A percentile compares a stretch with the other conserved stretches of the same genome.
Conservation (phyloP, 2,329 filamentous ascomycete species). For the Tolypocladium tundrense region DNA sequence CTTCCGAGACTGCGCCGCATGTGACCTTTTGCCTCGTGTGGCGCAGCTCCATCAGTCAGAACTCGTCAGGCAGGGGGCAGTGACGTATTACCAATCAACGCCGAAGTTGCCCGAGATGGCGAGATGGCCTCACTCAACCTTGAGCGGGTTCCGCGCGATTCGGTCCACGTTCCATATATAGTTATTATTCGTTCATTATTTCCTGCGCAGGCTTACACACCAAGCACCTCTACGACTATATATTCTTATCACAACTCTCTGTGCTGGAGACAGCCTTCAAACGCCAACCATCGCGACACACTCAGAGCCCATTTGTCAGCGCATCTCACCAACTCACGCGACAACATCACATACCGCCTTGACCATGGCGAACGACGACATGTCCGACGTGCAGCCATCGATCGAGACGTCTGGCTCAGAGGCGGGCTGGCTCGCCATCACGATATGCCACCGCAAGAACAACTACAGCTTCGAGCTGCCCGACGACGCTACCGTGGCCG, state of each 20-base stretch:
- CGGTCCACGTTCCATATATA: not conserved
- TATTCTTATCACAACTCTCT: not conserved
- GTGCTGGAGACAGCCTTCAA: not conserved
- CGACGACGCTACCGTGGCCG: slow-evolving; percentile 36
- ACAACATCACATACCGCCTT: not conserved
- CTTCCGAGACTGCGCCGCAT: not conserved
- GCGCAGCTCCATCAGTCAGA: not conserved
- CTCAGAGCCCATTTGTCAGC: not conserved
- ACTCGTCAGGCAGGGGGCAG: slow-evolving; percentile 2
- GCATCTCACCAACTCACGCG: not conserved
- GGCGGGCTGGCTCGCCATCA: slow-evolving; percentile 28
- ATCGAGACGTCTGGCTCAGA: slow-evolving; percentile 1
- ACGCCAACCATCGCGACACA: not conserved
- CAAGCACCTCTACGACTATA: not conserved
- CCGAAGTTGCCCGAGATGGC: slow-evolving; percentile 14
- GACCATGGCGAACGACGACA: not conserved
- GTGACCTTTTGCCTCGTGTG: not conserved
- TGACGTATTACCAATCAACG: slow-evolving; percentile 33
- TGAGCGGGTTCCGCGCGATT: not conserved
- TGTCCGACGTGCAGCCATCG: not conserved
- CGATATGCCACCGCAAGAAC: slow-evolving; percentile 34
- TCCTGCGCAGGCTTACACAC: not conserved
- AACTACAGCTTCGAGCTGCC: slow-evolving; percentile 33
- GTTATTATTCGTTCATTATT: not conserved
- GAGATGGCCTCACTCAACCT: slow-evolving; percentile 1